Evolutionary conservation across 2,329 filamentous ascomycete species (phyloP), one percentile per base, ranked within the genome.

Genomic region (Beauveria caledonica): DNA sequence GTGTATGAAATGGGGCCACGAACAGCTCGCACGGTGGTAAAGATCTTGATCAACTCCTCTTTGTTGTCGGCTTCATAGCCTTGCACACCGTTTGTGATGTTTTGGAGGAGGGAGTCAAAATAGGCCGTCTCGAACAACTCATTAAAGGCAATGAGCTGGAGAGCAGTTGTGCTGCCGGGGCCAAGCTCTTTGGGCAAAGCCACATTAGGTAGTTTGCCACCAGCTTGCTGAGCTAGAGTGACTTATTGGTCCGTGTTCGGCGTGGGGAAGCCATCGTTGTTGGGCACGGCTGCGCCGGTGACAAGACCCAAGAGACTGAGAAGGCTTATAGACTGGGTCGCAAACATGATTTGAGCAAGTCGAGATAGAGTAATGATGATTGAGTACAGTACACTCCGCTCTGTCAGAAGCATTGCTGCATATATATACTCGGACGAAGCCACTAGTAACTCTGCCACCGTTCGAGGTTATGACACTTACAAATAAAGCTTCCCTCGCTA

Each of bases 41-140:
- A 75, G 3, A 81, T 77, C 13, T 77, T 77, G 44, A 85, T 67
- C 1, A 79, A 69, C 11, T 74, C 69, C 0, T 73, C 68, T 40
- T 80, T 75, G 4, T 77, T 64, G 0, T 53, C 54, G 8, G 62
- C 77, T 70, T 62, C 77, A 67, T 83, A 88, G 0, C 83, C 83
- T 0, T 69, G 61, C 0, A 77, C 73, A 15, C 77, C 74, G 39
- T 76, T 75, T 45, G 86, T 88, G 66, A 90, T 80, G 70, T 90
- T 90, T 58, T 76, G 67, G 21, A 89, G 72, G 10, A 91, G 76
- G 3, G 84, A 80, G 48, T 77, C 77, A 76, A 90, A 90, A 71
- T 80, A 90, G 11, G 85, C 84, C 1, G 86, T 83, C 71, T 90
- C 88, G 64, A 87, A 88, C 21, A 88, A 73, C 70, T 90, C 88